Evolutionary conservation across 2,329 filamentous ascomycete species (phyloP).

Genomic region (Alternaria sp.): DNA sequence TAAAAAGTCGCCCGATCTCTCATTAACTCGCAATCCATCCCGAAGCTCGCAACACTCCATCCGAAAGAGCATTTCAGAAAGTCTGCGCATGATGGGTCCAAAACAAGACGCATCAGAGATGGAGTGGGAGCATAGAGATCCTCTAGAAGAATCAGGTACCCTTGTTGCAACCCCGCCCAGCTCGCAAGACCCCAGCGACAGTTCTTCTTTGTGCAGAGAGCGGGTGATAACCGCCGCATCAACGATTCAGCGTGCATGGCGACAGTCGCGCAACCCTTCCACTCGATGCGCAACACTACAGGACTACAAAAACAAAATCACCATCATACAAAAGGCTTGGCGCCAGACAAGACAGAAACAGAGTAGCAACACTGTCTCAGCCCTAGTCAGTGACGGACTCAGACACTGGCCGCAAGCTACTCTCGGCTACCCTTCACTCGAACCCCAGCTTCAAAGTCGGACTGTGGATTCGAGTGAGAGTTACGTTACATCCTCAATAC

Average conservation of each 20-base stretch:
- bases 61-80: conserved; percentile 48
- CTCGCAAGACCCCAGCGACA: conserved; percentile 40
- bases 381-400: conserved; percentile 43
- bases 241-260: conserved; percentile 50
- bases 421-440: conserved; percentile 46
- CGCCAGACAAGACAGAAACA: conserved; percentile 45
- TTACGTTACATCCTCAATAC: conserved; percentile 44
- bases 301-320: conserved; percentile 53
- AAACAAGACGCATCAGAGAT: conserved; percentile 40
- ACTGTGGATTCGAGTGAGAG: conserved; percentile 31
- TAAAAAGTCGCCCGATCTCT: conserved; percentile 41
- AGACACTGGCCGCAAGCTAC: conserved; percentile 48
- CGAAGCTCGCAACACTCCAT: conserved; percentile 46
- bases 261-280: conserved; percentile 29
- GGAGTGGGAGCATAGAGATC: conserved; percentile 42
- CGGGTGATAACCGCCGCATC: conserved; percentile 43
- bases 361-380: conserved; percentile 42
- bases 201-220: conserved; percentile 38
- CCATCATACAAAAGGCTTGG: conserved; percentile 51
- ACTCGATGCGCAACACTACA: conserved; percentile 37
- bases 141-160: conserved; percentile 43
- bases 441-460: conserved; percentile 39
- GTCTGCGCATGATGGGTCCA: conserved; percentile 40
- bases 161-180: conserved; percentile 40
- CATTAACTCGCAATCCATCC: conserved; percentile 42